Conservation (phyloP, 371 early-diverging fungal species). For the Chytridium lagenaria region DNA sequence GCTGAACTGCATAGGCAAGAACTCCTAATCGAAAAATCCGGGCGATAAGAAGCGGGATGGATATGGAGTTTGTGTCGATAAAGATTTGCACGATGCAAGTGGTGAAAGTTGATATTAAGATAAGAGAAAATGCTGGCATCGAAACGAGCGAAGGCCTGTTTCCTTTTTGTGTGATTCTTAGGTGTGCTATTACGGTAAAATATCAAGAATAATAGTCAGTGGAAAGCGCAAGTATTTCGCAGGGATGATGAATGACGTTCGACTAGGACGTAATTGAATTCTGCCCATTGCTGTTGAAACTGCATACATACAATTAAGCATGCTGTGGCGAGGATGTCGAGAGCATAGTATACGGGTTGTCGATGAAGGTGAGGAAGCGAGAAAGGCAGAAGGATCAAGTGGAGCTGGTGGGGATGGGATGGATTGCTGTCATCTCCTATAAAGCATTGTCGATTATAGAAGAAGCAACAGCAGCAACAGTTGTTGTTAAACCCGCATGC, state of each 20-base stretch:
- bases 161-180: background rate
- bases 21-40: background rate
- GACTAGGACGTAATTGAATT: too few relatives aligned
- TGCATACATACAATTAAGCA: slow-evolving; percentile 1
- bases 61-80: background rate
- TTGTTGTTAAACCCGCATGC: too few relatives aligned
- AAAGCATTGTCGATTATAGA: too few relatives aligned
- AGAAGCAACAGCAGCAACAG: too few relatives aligned
- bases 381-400: background rate
- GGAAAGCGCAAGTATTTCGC: too few relatives aligned
- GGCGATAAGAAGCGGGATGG: background rate
- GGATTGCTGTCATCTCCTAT: too few relatives aligned
- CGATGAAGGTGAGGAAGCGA: background rate
- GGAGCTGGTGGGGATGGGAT: background rate
- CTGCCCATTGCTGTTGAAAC: too few relatives aligned
- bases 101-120: background rate
- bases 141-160: slow-evolving; percentile 19
- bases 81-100: background rate
- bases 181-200: slow-evolving; percentile 6
- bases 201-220: too few relatives aligned
- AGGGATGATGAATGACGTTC: too few relatives aligned
- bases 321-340: slow-evolving; percentile 15
- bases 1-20: background rate
- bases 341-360: slow-evolving; percentile 1
- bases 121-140: background rate